phyloP scores from a whole-genome alignment of 495 filamentous ascomycete species.

The Penicillium waksmanii region DNA sequence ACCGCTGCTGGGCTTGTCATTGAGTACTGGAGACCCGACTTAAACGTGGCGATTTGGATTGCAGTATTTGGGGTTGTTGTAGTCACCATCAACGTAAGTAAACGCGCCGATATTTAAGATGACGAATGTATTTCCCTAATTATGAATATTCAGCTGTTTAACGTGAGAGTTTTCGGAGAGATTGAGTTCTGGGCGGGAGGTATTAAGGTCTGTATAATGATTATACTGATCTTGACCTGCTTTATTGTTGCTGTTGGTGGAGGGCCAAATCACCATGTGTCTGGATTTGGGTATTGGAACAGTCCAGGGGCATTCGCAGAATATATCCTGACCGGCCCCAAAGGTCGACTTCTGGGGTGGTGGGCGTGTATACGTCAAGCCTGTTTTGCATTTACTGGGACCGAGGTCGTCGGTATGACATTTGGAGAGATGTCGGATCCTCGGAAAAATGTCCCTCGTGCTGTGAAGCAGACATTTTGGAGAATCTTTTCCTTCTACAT shows the following conservation, averaged over 20 bases:
- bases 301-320: constrained; percentile 70
- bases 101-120: too few species aligned
- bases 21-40: too few species aligned
- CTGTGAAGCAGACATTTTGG: constrained; percentile 77
- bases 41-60: too few species aligned
- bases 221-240: constrained; percentile 72
- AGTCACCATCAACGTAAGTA: too few species aligned
- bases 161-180: neutral
- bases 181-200: constrained; percentile 49
- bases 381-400: neutral
- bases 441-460: constrained; percentile 68
- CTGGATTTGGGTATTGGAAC: constrained; percentile 64
- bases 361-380: neutral
- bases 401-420: neutral
- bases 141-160: neutral
- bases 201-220: constrained; percentile 60
- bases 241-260: constrained; percentile 72
- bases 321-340: neutral
- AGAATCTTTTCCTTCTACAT: constrained; percentile 78
- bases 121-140: neutral
- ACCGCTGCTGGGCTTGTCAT: too few species aligned
- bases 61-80: too few species aligned
- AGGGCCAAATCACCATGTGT: constrained; percentile 56
- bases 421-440: constrained; percentile 21
- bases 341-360: neutral